Base-by-base conservation (phyloP, 768 basidiomycete species). In the Mycena leptocephala region DNA sequence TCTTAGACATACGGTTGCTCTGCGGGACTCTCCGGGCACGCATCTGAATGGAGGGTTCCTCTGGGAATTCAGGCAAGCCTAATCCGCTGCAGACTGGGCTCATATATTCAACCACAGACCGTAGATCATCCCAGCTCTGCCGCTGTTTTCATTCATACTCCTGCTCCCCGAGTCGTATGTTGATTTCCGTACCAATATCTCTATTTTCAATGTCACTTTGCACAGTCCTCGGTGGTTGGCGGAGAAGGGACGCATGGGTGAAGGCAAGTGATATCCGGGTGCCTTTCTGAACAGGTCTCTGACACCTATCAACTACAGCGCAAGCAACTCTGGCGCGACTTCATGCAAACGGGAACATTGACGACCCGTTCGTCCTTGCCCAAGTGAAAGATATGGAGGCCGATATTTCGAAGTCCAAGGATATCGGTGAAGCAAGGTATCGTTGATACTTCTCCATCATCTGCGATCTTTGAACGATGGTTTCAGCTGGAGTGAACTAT, bases 31-130 rank as follows among this genome's bases (percentile, higher is more conserved):
- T 83, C 81, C 64, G 85, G 84, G 18, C 81, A 79, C 2, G 85
- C 82, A 56, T 82, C 85, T 8, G 86, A 91, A 76, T 92, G 91
- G 91, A 84, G 91, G 39, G 76, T 92, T 33, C 89, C 89, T 18
- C 79, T 91, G 2, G 89, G 88, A 72, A 82, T 83, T 74, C 90
- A 83, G 82, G 88, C 86, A 61, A 58, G 72, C 24, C 18, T 10
- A 22, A 22, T 33, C 5, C 2, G 4, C 11, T 18, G 8, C 39
- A 0, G 0, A 37, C 0, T 48, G 26, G 51, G 3, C 20, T 56
- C 18, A 10, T 11, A 20, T 24, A 11, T 43, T 62, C 55, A n/a
- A 35, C 32, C 33, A 3, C 24, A n/a, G 55, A 18, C 16, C 39
- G 6, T 37, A 87, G 86, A 88, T 88, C 65, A 56, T 88, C 10